phyloP scores from a whole-genome alignment of 257 asterid genomes.

The Echites panduratus region DNA sequence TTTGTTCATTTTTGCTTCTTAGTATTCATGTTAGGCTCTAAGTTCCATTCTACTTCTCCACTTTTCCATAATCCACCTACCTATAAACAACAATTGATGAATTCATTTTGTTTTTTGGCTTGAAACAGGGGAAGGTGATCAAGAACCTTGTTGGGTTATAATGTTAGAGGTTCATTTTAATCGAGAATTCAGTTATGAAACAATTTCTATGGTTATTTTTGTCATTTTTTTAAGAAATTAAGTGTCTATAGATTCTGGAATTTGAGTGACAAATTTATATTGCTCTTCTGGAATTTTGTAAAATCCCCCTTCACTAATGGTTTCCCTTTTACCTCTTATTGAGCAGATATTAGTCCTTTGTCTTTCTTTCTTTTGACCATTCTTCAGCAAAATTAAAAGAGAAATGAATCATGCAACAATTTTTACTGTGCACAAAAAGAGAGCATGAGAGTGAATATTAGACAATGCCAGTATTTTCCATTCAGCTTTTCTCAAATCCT shows the following conservation, averaged over 20 bases:
- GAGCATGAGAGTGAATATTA: background rate
- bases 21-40: background rate
- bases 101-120: constrained; percentile 8
- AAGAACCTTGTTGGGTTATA: constrained; percentile 97
- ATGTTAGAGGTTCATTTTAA: constrained; percentile 73
- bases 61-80: background rate
- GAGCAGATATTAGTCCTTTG: background rate
- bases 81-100: background rate
- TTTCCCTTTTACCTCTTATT: background rate
- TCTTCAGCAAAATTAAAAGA: background rate
- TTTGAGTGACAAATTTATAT: background rate
- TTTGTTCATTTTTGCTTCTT: background rate
- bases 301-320: background rate
- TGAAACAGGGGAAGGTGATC: constrained; percentile 61
- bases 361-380: background rate
- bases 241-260: background rate
- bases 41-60: background rate
- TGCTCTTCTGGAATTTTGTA: background rate
- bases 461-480: background rate
- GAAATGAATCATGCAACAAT: background rate
- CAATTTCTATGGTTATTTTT: background rate
- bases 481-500: background rate
- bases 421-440: background rate
- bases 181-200: background rate
- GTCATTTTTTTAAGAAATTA: background rate